Conservation (phyloP, 306 rosid species). For the Crotalaria pallida region DNA sequence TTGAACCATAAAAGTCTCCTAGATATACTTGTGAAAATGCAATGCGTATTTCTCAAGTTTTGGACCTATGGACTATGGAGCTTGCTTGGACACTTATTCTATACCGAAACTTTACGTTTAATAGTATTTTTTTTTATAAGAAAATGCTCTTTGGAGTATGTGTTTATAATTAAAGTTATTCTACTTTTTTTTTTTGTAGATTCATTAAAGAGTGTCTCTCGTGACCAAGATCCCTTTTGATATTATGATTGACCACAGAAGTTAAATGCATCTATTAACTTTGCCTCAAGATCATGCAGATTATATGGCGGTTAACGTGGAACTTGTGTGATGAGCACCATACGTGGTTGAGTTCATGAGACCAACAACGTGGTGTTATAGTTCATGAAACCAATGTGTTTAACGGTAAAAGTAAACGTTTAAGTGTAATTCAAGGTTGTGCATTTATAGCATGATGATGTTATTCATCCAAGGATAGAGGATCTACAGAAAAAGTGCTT, state of each 20-base stretch:
- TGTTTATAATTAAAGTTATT: too few relatives aligned
- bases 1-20: background rate
- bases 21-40: background rate
- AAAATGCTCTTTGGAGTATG: too few relatives aligned
- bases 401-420: background rate
- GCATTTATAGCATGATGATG: background rate
- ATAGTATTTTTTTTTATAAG: too few relatives aligned
- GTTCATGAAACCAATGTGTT: conserved; percentile 14
- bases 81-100: too few relatives aligned
- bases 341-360: background rate
- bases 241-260: background rate
- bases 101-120: too few relatives aligned
- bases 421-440: background rate
- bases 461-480: background rate
- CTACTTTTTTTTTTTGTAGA: too few relatives aligned
- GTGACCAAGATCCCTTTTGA: too few relatives aligned
- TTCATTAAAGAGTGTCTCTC: too few relatives aligned
- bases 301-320: conserved; percentile 2
- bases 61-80: background rate
- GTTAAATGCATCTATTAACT: background rate
- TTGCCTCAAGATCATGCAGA: conserved; percentile 1
- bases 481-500: background rate
- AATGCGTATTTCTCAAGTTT: background rate
- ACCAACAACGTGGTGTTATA: background rate
- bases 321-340: background rate